Percentiles rank a stretch among this genome's conserved stretches.
These are phyloP conservation scores for Colletotrichum caudatum DNA, from an alignment of 2,329 filamentous ascomycete species.

Conservation along the genomic window DNA sequence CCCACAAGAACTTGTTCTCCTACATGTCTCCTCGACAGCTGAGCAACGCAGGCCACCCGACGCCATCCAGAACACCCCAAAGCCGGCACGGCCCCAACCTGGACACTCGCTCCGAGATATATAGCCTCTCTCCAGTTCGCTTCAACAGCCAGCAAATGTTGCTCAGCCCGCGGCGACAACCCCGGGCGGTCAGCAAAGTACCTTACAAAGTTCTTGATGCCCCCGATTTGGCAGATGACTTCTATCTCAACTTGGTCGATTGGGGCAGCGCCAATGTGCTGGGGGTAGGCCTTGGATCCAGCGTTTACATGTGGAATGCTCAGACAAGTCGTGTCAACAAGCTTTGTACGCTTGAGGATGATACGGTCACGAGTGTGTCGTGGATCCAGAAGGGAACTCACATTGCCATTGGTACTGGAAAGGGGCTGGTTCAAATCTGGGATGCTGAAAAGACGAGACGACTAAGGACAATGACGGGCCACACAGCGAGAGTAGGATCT, in stretches of 20 bases:
- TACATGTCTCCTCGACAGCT: conserved; percentile 84
- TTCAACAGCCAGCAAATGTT: conserved; percentile 95
- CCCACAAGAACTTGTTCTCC: conserved; percentile 96
- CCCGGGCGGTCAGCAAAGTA: conserved; percentile 92
- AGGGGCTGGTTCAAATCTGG: conserved; percentile 97
- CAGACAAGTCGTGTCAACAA: conserved; percentile 91
- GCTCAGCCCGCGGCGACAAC: conserved; percentile 87
- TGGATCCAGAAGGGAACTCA: conserved; percentile 99
- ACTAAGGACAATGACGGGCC: conserved; percentile 95
- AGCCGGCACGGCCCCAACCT: conserved; percentile 89
- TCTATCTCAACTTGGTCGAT: conserved; percentile 96
- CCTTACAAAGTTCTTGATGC: conserved; percentile 98
- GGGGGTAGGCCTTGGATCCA: conserved; percentile 90
- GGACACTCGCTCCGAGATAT: conserved; percentile 91
- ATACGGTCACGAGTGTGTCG: conserved; percentile 94
- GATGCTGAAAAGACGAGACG: conserved; percentile 89
- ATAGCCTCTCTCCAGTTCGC: conserved; percentile 93
- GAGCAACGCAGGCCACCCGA: conserved; percentile 81
- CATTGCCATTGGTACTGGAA: conserved; percentile 92
- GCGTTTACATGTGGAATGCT: conserved; percentile 99
- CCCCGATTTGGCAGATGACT: conserved; percentile 95
- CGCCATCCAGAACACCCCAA: conserved; percentile 89
- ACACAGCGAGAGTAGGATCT: conserved; percentile 91
- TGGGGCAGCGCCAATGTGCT: conserved; percentile 97
- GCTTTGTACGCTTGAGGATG: conserved; percentile 90